These are phyloP conservation scores for Acanthamoeba quina DNA, from an alignment of 208 protist genomes.

Conservation along the genomic window DNA sequence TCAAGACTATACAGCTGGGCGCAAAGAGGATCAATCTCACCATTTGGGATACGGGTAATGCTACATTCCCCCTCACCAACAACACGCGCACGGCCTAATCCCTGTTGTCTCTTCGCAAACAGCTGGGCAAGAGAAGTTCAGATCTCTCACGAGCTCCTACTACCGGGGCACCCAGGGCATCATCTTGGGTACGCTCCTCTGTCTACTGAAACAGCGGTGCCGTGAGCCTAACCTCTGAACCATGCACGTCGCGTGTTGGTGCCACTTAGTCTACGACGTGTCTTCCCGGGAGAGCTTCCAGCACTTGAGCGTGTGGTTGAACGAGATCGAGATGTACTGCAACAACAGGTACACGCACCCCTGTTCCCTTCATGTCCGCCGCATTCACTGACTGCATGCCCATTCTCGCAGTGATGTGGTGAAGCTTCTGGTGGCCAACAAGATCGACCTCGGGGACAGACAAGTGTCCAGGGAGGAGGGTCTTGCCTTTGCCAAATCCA, in stretches of 20 bases:
- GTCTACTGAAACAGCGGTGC: neutral
- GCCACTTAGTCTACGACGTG: conserved; percentile 8
- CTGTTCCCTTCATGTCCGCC: neutral
- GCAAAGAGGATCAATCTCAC: conserved; percentile 54
- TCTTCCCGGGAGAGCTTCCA: conserved; percentile 50
- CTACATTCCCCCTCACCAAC: neutral
- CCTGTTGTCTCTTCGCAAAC: neutral
- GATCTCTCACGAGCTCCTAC: conserved; percentile 67
- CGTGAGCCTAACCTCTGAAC: neutral
- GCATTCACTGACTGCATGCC: neutral
- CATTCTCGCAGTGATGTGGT: conserved; percentile 26
- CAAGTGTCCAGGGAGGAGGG: conserved; percentile 65
- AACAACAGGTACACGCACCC: conserved; percentile 53
- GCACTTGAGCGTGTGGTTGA: conserved; percentile 21
- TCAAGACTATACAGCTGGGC: conserved; percentile 55
- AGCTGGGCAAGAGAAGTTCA: conserved; percentile 67
- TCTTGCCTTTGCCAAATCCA: conserved; percentile 52
- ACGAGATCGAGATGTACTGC: conserved; percentile 72
- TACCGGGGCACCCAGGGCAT: conserved; percentile 66
- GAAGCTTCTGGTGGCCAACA: conserved; percentile 66
- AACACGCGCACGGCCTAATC: neutral
- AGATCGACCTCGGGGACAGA: conserved; percentile 30
- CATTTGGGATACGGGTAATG: conserved; percentile 70
- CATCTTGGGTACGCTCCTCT: conserved; percentile 41
- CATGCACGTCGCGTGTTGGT: neutral